These are phyloP conservation scores for Kurtzmaniella quercitrusa DNA, from an alignment of 1,139 yeast genomes.

Conservation along the genomic window DNA sequence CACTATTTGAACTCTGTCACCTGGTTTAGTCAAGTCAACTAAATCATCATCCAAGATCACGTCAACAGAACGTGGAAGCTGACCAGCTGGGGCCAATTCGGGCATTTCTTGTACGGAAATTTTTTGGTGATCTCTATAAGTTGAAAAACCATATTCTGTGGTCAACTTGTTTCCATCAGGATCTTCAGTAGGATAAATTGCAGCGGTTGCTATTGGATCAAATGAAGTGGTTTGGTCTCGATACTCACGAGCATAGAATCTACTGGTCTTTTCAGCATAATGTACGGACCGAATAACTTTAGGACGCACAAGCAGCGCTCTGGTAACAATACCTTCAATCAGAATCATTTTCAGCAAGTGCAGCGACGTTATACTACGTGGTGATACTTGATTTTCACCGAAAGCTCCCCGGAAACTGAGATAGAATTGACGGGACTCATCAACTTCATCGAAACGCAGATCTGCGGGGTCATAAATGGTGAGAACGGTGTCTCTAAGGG, in stretches of 20 bases:
- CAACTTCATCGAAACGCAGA: constrained; percentile 47
- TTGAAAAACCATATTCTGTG: constrained; percentile 91
- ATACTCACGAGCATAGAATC: constrained; percentile 88
- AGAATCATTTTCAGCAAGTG: constrained; percentile 81
- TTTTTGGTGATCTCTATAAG: constrained; percentile 92
- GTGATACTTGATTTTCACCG: constrained; percentile 83
- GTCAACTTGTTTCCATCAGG: constrained; percentile 81
- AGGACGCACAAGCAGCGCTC: constrained; percentile 91
- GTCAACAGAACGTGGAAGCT: constrained; percentile 89
- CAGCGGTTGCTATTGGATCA: constrained; percentile 79
- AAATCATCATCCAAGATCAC: constrained; percentile 90
- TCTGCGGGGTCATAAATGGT: constrained; percentile 60
- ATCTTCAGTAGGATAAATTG: constrained; percentile 92
- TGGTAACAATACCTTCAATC: constrained; percentile 92
- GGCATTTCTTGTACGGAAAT: constrained; percentile 97
- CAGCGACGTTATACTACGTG: constrained; percentile 77
- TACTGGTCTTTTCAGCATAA: constrained; percentile 79
- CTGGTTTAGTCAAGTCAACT: constrained; percentile 91
- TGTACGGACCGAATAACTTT: constrained; percentile 90
- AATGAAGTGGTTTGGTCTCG: constrained; percentile 90
- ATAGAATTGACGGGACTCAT: constrained; percentile 64
- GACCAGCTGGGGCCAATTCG: constrained; percentile 97
- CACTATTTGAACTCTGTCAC: constrained; percentile 91
- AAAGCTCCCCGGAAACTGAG: constrained; percentile 88
- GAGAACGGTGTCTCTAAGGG: constrained; percentile 75